A percentile compares a stretch with the other conserved stretches of the same genome.
Evolutionary conservation across 345 rosid species (phyloP).

Genomic region (Pistacia vera): DNA sequence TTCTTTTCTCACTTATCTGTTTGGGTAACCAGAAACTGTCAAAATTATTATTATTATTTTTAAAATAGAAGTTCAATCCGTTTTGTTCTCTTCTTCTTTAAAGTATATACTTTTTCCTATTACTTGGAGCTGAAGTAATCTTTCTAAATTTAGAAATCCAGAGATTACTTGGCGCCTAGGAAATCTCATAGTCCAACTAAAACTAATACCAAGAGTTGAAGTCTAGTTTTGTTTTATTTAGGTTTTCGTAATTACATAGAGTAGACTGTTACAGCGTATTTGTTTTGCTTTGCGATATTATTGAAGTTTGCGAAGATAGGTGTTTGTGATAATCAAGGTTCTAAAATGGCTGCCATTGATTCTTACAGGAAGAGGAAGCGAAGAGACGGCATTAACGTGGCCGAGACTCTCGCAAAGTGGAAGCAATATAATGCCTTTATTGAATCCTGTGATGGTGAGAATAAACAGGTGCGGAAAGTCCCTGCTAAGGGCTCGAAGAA

Average conservation of each 20-base stretch:
- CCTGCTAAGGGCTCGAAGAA: constrained; percentile 77
- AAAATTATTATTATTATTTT: too few species aligned
- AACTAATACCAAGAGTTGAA: too few species aligned
- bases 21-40: background rate
- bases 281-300: background rate
- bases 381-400: constrained; percentile 44
- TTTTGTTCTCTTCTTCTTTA: background rate
- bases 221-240: background rate
- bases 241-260: too few species aligned
- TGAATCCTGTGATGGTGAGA: constrained; percentile 28
- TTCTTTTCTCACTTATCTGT: background rate
- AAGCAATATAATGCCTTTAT: constrained; percentile 45
- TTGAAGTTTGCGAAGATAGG: constrained; percentile 25
- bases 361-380: constrained; percentile 61
- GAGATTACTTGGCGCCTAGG: background rate
- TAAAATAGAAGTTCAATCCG: too few species aligned
- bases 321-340: constrained; percentile 18
- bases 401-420: constrained; percentile 67
- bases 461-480: constrained; percentile 35
- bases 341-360: constrained; percentile 26
- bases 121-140: constrained; percentile 14
- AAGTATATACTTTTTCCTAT: background rate
- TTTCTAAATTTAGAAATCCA: background rate
- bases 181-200: background rate
- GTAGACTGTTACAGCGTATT: too few species aligned